Conservation (phyloP, 108 stramenopile genomes). For the Aureococcus anophagefferens region DNA sequence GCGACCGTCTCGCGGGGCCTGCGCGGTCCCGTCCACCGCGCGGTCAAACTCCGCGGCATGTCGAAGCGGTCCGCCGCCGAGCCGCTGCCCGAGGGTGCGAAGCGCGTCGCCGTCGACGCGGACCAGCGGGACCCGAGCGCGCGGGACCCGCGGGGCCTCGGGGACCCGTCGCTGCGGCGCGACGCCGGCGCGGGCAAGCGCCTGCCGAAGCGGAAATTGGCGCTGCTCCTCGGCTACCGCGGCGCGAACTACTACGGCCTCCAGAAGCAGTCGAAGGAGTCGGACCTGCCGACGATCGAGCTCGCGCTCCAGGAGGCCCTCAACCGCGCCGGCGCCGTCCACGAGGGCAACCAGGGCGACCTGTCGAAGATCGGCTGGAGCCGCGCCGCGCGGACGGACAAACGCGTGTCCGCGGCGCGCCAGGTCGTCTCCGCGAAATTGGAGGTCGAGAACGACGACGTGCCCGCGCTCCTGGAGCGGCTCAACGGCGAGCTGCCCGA, state of each 20-base stretch:
- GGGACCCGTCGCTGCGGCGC: too few relatives aligned
- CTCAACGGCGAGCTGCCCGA: slow-evolving; percentile 70
- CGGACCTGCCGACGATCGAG: slow-evolving; percentile 64
- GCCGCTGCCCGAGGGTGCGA: too few relatives aligned
- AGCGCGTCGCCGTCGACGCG: too few relatives aligned
- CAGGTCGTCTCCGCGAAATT: slow-evolving; percentile 77
- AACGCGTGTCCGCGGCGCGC: slow-evolving; percentile 84
- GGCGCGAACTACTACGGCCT: slow-evolving; percentile 67
- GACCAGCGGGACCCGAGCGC: too few relatives aligned
- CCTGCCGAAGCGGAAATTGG: slow-evolving; percentile 25
- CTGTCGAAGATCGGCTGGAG: slow-evolving; percentile 87
- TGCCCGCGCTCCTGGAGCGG: slow-evolving; percentile 45
- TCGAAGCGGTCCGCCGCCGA: too few relatives aligned
- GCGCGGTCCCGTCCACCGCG: too few relatives aligned
- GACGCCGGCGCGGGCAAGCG: too few relatives aligned
- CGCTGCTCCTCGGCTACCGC: slow-evolving; percentile 33
- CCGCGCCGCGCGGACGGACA: slow-evolving; percentile 90
- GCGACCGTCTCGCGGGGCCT: too few relatives aligned
- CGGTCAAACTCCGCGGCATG: too few relatives aligned
- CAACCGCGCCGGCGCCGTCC: slow-evolving; percentile 55
- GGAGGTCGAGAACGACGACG: slow-evolving; percentile 34
- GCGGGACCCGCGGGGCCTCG: too few relatives aligned
- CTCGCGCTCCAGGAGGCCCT: slow-evolving; percentile 81
- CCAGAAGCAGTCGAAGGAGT: slow-evolving; percentile 68
- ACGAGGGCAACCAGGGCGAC: slow-evolving; percentile 63